phyloP scores from a whole-genome alignment of 73 alveolate genomes.

The Paramecium octaurelia region DNA sequence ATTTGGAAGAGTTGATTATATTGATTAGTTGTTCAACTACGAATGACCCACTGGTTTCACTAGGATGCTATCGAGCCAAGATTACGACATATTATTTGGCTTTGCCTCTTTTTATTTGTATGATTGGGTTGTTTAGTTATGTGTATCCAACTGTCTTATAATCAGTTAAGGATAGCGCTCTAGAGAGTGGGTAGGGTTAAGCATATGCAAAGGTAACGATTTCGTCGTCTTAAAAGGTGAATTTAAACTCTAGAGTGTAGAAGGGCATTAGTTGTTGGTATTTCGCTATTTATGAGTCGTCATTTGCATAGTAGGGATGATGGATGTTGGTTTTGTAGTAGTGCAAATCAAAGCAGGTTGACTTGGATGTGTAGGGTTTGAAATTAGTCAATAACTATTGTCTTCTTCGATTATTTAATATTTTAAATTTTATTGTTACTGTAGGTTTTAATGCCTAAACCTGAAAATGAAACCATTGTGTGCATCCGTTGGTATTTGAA shows the following conservation, averaged over 20 bases:
- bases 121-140: neutral
- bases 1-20: neutral
- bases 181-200: neutral
- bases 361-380: neutral
- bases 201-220: neutral
- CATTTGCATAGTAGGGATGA: conserved; percentile 15
- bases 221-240: neutral
- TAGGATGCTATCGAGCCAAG: conserved; percentile 2
- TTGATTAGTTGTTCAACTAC: neutral
- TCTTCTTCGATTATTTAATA: neutral
- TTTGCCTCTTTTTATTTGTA: neutral
- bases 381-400: neutral
- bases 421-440: neutral
- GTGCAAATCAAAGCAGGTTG: neutral
- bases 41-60: conserved; percentile 19
- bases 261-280: neutral
- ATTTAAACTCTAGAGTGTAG: neutral
- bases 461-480: conserved; percentile 57
- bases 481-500: conserved; percentile 59
- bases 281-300: neutral
- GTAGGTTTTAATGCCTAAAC: conserved; percentile 2
- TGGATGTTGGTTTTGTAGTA: conserved; percentile 21
- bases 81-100: neutral
- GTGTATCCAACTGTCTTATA: neutral
- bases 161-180: neutral